Percentiles rank a stretch among this genome's conserved stretches.
Evolutionary conservation across 2,329 filamentous ascomycete species (phyloP).

Genomic region (Hypoxylon sp.): DNA sequence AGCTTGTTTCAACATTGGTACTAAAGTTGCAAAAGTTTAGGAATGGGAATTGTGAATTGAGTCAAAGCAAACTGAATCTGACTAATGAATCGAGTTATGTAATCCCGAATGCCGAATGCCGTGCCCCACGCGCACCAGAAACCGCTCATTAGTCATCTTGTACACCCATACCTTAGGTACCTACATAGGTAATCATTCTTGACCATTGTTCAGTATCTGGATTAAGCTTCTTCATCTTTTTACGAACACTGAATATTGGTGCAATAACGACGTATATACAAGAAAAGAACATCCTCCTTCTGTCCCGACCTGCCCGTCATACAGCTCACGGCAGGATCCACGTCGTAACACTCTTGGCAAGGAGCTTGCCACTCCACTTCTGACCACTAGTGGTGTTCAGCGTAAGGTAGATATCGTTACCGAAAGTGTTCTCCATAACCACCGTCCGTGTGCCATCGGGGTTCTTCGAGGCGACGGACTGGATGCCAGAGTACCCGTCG

Average conservation of each 20-base stretch:
- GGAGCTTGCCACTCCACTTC: conserved; percentile 59
- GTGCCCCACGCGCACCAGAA: too few species aligned
- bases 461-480: conserved; percentile 64
- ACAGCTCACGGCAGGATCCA: conserved; percentile 56
- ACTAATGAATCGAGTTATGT: too few species aligned
- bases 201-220: too few species aligned
- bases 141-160: too few species aligned
- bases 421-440: conserved; percentile 64
- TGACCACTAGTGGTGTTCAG: conserved; percentile 55
- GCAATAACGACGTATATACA: neutral
- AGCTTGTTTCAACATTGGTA: conserved; percentile 12
- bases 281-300: conserved; percentile 1
- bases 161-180: too few species aligned
- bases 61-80: too few species aligned
- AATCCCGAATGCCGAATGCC: too few species aligned
- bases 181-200: too few species aligned
- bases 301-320: neutral
- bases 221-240: too few species aligned
- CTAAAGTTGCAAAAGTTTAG: neutral
- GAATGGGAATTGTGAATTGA: too few species aligned
- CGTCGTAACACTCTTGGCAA: conserved; percentile 56
- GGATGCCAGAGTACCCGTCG: conserved; percentile 56
- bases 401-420: conserved; percentile 61
- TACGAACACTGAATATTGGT: too few species aligned
- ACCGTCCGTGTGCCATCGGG: conserved; percentile 62